These are phyloP conservation scores for Metschnikowia koreensis DNA, from an alignment of 805 yeast species.

Conservation along the genomic window DNA sequence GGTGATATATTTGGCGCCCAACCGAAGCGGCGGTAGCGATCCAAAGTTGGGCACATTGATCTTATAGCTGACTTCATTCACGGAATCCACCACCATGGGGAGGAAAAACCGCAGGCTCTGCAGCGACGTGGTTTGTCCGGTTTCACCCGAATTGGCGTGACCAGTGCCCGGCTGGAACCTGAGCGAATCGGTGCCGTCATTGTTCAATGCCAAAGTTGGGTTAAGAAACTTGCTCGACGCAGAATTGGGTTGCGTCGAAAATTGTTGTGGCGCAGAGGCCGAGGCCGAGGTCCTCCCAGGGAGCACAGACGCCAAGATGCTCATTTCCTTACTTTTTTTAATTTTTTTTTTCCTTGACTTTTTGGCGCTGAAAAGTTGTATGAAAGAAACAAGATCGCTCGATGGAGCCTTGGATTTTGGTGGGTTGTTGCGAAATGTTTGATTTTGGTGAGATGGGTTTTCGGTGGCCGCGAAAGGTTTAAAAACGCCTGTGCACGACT, in stretches of 20 bases:
- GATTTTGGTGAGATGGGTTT: not conserved
- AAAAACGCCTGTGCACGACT: not conserved
- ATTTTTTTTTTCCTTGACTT: not conserved
- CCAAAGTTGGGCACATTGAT: conserved; percentile 49
- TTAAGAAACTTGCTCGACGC: conserved; percentile 23
- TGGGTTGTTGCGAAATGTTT: not conserved
- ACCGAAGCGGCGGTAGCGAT: conserved; percentile 49
- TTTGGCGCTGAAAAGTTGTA: not conserved
- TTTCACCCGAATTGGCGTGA: conserved; percentile 20
- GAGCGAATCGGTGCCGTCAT: conserved; percentile 24
- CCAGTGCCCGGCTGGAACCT: conserved; percentile 29
- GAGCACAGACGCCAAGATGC: conserved; percentile 21
- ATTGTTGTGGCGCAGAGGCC: conserved; percentile 1
- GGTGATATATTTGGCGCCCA: conserved; percentile 65
- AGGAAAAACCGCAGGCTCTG: conserved; percentile 29
- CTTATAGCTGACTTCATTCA: conserved; percentile 42
- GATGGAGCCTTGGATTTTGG: not conserved
- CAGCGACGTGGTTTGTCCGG: conserved; percentile 19
- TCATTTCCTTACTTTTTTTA: conserved; percentile 10
- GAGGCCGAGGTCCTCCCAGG: conserved; percentile 10
- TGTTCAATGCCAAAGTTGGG: conserved; percentile 32
- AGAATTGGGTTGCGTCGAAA: not conserved
- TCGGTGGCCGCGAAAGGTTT: not conserved
- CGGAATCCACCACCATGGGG: conserved; percentile 33
- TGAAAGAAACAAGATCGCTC: not conserved